Conservation (phyloP, 2,329 filamentous ascomycete species). For the Stromatinia cepivora region DNA sequence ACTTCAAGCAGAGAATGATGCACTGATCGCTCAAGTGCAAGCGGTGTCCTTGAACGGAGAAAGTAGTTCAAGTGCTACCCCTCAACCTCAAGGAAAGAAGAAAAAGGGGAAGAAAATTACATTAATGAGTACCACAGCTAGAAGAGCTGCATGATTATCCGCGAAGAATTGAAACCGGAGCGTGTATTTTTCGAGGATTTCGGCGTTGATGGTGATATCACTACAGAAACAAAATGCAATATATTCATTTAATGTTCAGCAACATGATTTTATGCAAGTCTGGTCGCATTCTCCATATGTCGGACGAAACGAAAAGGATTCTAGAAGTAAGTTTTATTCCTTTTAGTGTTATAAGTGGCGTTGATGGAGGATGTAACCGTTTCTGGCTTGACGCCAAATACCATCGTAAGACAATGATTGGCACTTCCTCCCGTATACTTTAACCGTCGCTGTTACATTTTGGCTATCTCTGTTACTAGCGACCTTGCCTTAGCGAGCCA, state of each 20-base stretch:
- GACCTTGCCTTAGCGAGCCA: background rate
- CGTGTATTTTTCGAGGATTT: slow-evolving; percentile 12
- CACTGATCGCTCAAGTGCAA: slow-evolving; percentile 59
- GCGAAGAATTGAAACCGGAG: slow-evolving; percentile 2
- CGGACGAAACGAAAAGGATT: background rate
- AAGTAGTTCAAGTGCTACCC: slow-evolving; percentile 24
- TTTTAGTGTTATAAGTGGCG: background rate
- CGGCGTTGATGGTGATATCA: slow-evolving; percentile 17
- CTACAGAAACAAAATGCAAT: slow-evolving; percentile 14
- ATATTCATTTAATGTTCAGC: slow-evolving; percentile 16
- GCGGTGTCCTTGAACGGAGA: slow-evolving; percentile 48
- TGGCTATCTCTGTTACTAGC: background rate
- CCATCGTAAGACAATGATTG: background rate
- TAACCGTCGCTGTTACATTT: background rate
- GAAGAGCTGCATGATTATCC: slow-evolving; percentile 43
- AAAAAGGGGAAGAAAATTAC: slow-evolving; percentile 74
- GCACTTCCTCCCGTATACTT: background rate
- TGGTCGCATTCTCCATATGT: background rate
- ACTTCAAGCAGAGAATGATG: slow-evolving; percentile 59
- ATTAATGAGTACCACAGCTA: slow-evolving; percentile 62
- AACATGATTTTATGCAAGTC: slow-evolving; percentile 22
- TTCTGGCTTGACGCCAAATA: background rate
- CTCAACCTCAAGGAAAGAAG: slow-evolving; percentile 49
- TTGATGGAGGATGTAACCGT: slow-evolving; percentile 3
- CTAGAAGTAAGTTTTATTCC: background rate